These are phyloP conservation scores for Phytophthora cactorum DNA, from an alignment of 352 stramenopile species.

Conservation along the genomic window DNA sequence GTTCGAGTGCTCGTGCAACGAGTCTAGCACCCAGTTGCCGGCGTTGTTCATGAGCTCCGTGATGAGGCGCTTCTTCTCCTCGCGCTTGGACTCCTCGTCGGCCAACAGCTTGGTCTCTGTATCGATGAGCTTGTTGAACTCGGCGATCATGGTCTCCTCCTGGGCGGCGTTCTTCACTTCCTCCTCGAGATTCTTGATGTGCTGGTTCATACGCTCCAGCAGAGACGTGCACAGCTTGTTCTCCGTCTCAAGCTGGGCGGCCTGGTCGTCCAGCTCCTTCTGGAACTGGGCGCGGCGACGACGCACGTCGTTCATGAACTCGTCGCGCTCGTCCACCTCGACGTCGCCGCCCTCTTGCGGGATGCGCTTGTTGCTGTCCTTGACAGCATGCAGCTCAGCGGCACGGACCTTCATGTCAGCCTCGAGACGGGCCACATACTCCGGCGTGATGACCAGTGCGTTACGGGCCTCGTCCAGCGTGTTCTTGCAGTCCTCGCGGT, in stretches of 20 bases:
- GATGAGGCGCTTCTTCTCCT: conserved; percentile 90
- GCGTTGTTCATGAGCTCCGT: conserved; percentile 88
- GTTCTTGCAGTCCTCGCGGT: conserved; percentile 86
- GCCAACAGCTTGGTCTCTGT: conserved; percentile 77
- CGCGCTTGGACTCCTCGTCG: conserved; percentile 86
- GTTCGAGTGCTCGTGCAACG: conserved; percentile 84
- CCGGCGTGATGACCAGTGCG: conserved; percentile 75
- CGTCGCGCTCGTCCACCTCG: conserved; percentile 82
- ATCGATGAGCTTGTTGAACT: conserved; percentile 77
- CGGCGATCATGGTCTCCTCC: conserved; percentile 76
- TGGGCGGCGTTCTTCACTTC: conserved; percentile 77
- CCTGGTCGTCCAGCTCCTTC: conserved; percentile 83
- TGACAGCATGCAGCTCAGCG: conserved; percentile 72
- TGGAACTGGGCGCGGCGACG: conserved; percentile 81
- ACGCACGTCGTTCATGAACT: conserved; percentile 91
- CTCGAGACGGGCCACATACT: conserved; percentile 86
- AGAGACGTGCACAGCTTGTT: conserved; percentile 82
- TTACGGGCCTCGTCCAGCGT: conserved; percentile 76
- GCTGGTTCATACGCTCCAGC: conserved; percentile 83
- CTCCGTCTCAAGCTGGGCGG: conserved; percentile 76
- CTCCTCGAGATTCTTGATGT: conserved; percentile 79
- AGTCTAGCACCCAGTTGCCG: conserved; percentile 87
- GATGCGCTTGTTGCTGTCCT: conserved; percentile 89
- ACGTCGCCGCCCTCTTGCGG: conserved; percentile 73
- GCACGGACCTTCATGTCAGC: conserved; percentile 87